Percentiles rank a stretch among this genome's conserved stretches.
Conservation (phyloP, 257 asterid species). For the Perilla frutescens region DNA sequence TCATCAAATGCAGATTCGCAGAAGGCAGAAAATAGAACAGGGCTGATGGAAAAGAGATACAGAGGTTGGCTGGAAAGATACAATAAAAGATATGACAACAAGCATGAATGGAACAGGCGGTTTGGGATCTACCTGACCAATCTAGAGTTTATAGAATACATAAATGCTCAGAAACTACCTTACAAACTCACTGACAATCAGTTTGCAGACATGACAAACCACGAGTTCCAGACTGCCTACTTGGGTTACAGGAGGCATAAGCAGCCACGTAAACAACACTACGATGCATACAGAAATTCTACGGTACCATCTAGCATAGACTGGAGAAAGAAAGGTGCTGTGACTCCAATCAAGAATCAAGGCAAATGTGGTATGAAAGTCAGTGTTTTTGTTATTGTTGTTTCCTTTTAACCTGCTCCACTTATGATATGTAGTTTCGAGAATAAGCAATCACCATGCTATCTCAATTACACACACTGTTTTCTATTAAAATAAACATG, state of each 20-base stretch:
- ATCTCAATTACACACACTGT: constrained; percentile 4
- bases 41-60: constrained; percentile 46
- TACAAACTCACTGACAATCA: constrained; percentile 59
- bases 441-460: neutral
- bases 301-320: constrained; percentile 50
- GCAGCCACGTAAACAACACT: neutral
- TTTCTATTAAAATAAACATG: neutral
- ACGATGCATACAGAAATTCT: neutral
- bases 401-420: neutral
- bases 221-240: constrained; percentile 57
- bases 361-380: constrained; percentile 56
- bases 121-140: constrained; percentile 65
- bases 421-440: constrained; percentile 11
- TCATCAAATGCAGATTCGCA: constrained; percentile 39
- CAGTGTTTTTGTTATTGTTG: neutral
- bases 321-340: constrained; percentile 72
- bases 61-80: constrained; percentile 51
- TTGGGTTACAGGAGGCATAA: constrained; percentile 47
- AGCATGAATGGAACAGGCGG: constrained; percentile 60
- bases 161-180: constrained; percentile 64
- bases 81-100: constrained; percentile 40
- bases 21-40: constrained; percentile 9
- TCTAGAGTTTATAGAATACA: constrained; percentile 47
- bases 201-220: constrained; percentile 74
- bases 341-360: constrained; percentile 67